Conservation (phyloP, 495 filamentous ascomycete genomes). For the Penicillium subrubescens region DNA sequence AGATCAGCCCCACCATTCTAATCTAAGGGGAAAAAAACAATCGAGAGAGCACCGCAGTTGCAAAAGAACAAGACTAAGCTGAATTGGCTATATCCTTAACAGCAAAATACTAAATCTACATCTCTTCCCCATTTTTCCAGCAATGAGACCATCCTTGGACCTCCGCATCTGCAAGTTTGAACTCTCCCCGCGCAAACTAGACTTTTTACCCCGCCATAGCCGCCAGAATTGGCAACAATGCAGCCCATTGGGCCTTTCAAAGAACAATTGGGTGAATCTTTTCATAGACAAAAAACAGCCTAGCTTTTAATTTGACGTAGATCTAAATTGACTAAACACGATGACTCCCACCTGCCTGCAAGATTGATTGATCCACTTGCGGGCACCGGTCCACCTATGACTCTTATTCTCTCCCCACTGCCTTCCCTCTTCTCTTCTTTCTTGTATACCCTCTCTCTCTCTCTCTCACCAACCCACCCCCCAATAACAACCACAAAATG, state of each 20-base stretch:
- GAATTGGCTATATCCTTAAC: not conserved
- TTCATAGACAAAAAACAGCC: not conserved
- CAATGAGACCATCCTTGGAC: not conserved
- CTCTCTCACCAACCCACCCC: slow-evolving; percentile 1
- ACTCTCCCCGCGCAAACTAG: not conserved
- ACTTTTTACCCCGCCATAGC: slow-evolving; percentile 26
- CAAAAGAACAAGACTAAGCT: not conserved
- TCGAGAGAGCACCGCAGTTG: not conserved
- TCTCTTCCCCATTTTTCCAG: not conserved
- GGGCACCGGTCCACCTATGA: slow-evolving; percentile 21
- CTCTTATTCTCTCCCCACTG: slow-evolving; percentile 21
- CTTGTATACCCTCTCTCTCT: slow-evolving; percentile 8
- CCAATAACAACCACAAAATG: slow-evolving; percentile 17
- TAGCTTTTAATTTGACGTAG: not conserved
- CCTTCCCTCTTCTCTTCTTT: slow-evolving; percentile 10
- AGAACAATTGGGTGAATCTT: slow-evolving; percentile 2
- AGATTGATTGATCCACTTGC: slow-evolving; percentile 28
- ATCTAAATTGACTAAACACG: slow-evolving; percentile 1
- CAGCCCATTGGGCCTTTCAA: not conserved
- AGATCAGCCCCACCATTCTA: slow-evolving; percentile 10
- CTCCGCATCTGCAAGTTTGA: not conserved
- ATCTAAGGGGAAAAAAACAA: not conserved
- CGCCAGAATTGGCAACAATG: not conserved
- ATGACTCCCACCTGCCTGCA: slow-evolving; percentile 17
- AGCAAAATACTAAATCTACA: not conserved